Percentiles rank a stretch among this genome's conserved stretches.
These are phyloP conservation scores for Microdochium paspali DNA, from an alignment of 2,329 filamentous ascomycete genomes.

Conservation along the genomic window DNA sequence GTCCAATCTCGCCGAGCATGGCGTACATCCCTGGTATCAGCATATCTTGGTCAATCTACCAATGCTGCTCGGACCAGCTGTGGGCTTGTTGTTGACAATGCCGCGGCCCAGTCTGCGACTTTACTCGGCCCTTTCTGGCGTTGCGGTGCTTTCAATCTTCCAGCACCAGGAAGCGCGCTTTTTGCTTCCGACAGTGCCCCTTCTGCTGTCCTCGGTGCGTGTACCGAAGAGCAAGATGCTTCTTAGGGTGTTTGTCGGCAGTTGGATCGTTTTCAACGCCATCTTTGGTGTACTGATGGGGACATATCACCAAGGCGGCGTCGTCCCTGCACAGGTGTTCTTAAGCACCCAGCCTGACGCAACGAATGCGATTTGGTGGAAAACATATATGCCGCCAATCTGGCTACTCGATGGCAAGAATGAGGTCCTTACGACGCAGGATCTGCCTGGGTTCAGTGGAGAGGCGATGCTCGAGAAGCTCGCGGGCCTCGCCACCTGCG, in stretches of 20 bases:
- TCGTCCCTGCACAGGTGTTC: constrained; percentile 67
- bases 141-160: constrained; percentile 62
- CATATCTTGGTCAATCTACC: constrained; percentile 64
- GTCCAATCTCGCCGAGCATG: constrained; percentile 65
- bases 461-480: constrained; percentile 50
- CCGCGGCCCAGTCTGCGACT: constrained; percentile 52
- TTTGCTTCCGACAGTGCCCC: constrained; percentile 62
- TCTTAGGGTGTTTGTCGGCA: constrained; percentile 43
- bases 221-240: constrained; percentile 47
- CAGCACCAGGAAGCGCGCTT: constrained; percentile 77
- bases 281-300: constrained; percentile 65
- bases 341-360: constrained; percentile 61
- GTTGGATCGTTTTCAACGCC: constrained; percentile 63
- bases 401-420: constrained; percentile 75
- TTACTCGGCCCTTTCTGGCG: constrained; percentile 65
- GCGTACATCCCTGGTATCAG: constrained; percentile 71
- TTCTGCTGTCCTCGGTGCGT: constrained; percentile 65
- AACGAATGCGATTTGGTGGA: constrained; percentile 72
- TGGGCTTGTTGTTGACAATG: constrained; percentile 47
- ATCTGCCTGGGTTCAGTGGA: constrained; percentile 65
- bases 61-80: constrained; percentile 62
- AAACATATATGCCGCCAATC: constrained; percentile 73
- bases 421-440: constrained; percentile 57
- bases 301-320: constrained; percentile 72
- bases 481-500: constrained; percentile 50